Percentiles rank a stretch among this genome's conserved stretches.
phyloP scores from a whole-genome alignment of 2,329 filamentous ascomycete genomes.

The Trichoderma sp. region DNA sequence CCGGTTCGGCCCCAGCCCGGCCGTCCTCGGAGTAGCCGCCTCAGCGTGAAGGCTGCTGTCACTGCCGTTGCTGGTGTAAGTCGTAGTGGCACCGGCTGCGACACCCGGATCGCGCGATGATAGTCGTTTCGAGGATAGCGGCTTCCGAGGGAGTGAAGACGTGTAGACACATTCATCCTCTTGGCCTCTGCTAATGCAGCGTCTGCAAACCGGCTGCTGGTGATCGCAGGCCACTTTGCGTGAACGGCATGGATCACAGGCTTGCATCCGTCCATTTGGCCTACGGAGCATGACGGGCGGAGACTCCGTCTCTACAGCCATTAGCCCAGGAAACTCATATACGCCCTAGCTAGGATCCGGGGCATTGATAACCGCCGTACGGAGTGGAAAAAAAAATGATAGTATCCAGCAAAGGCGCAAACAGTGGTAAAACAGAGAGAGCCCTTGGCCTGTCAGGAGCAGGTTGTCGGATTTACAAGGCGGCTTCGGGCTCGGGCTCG shows the following conservation, averaged over 20 bases:
- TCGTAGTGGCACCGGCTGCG: neutral
- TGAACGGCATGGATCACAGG: slow-evolving; percentile 43
- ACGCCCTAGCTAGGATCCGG: neutral
- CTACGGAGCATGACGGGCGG: slow-evolving; percentile 33
- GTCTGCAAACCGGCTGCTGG: slow-evolving; percentile 42
- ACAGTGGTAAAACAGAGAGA: neutral
- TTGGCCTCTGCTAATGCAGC: slow-evolving; percentile 43
- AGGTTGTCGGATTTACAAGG: neutral
- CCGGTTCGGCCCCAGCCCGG: slow-evolving; percentile 3
- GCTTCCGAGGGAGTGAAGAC: slow-evolving; percentile 5
- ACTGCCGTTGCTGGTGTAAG: neutral
- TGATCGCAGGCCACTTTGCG: slow-evolving; percentile 50
- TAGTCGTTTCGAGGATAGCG: neutral
- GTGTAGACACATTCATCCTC: slow-evolving; percentile 42
- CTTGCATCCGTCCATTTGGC: slow-evolving; percentile 34
- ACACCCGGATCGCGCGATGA: neutral
- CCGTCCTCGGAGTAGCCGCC: slow-evolving; percentile 10
- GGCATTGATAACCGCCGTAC: neutral
- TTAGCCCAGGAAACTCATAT: neutral
- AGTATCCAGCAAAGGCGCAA: neutral
- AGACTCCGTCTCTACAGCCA: slow-evolving; percentile 5
- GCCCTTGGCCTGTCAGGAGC: neutral
- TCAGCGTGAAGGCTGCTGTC: neutral
- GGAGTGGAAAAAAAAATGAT: too few species aligned
- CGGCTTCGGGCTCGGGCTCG: slow-evolving; percentile 36